A percentile compares a stretch with the other conserved stretches of the same genome.
Conservation (phyloP, 2,329 filamentous ascomycete genomes). For the Trichophaea hybrida region DNA sequence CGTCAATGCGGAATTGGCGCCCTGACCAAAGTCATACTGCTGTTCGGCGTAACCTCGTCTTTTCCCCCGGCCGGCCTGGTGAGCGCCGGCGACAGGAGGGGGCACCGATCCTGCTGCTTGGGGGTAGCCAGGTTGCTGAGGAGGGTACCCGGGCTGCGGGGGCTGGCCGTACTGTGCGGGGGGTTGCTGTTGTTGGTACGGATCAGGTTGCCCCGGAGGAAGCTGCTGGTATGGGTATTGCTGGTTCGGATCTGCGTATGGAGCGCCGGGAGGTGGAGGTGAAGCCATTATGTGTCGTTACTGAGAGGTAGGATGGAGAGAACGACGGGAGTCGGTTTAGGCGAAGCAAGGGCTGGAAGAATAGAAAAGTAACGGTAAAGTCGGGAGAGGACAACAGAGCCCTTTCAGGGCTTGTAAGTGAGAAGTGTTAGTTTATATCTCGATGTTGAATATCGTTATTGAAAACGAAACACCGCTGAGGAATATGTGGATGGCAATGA, state of each 20-base stretch:
- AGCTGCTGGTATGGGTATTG: constrained; percentile 15
- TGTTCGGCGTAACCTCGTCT: constrained; percentile 89
- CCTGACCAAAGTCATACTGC: constrained; percentile 81
- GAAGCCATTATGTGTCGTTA: constrained; percentile 14
- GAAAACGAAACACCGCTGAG: neutral
- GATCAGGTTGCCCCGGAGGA: constrained; percentile 15
- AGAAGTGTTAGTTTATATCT: neutral
- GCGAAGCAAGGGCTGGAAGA: neutral
- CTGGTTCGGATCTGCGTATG: constrained; percentile 21
- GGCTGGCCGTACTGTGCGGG: constrained; percentile 5
- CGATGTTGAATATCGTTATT: neutral
- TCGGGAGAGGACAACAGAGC: neutral
- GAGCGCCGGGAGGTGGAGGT: constrained; percentile 17
- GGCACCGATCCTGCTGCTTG: constrained; percentile 10
- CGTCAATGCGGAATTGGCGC: constrained; percentile 60
- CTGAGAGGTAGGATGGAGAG: neutral
- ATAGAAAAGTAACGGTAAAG: neutral
- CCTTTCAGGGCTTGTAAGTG: neutral
- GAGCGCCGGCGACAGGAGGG: constrained; percentile 20
- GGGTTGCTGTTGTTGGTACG: constrained; percentile 17
- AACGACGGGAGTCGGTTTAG: neutral
- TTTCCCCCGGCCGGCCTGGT: constrained; percentile 38
- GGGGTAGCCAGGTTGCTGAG: constrained; percentile 13
- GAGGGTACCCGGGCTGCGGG: constrained; percentile 9
- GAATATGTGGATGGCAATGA: neutral